Conservation (phyloP, 2,329 filamentous ascomycete species). For the Phyllosticta citrichinensis region DNA sequence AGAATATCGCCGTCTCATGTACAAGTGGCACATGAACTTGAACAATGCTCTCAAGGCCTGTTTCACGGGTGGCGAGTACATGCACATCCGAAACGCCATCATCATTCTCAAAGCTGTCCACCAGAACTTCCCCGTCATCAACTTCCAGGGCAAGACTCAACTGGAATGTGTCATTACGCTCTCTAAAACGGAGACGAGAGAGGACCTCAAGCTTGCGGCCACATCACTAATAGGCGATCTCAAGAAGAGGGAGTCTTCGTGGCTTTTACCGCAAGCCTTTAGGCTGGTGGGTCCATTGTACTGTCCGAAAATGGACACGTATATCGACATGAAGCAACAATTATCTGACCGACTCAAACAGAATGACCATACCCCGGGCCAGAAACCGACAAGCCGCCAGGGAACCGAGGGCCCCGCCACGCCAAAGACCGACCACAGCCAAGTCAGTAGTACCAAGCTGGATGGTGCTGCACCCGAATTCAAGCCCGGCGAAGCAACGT, state of each 20-base stretch:
- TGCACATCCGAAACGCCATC: slow-evolving; percentile 95
- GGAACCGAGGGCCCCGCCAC: slow-evolving; percentile 27
- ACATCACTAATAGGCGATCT: slow-evolving; percentile 62
- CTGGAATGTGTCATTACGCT: slow-evolving; percentile 57
- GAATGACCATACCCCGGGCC: slow-evolving; percentile 3
- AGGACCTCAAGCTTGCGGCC: slow-evolving; percentile 66
- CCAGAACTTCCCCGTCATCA: slow-evolving; percentile 76
- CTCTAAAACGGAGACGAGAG: slow-evolving; percentile 49
- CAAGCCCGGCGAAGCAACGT: slow-evolving; percentile 37
- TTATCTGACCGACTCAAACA: background rate
- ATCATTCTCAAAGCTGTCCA: slow-evolving; percentile 74
- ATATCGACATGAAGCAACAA: background rate
- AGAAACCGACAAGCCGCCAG: slow-evolving; percentile 22
- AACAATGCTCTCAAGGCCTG: slow-evolving; percentile 72
- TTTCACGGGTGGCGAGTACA: slow-evolving; percentile 77
- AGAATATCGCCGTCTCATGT: slow-evolving; percentile 74
- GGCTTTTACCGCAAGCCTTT: slow-evolving; percentile 68
- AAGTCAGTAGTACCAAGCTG: slow-evolving; percentile 30
- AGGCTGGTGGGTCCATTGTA: slow-evolving; percentile 44
- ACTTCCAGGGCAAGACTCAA: slow-evolving; percentile 69
- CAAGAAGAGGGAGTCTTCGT: slow-evolving; percentile 55
- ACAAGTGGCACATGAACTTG: slow-evolving; percentile 82
- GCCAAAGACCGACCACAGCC: slow-evolving; percentile 32
- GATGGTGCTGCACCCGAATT: slow-evolving; percentile 54
- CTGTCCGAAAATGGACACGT: background rate